Percentiles rank a stretch among this genome's conserved stretches.
Evolutionary conservation across 2,329 filamentous ascomycete genomes (phyloP).

Genomic region (Penicillium paneum): DNA sequence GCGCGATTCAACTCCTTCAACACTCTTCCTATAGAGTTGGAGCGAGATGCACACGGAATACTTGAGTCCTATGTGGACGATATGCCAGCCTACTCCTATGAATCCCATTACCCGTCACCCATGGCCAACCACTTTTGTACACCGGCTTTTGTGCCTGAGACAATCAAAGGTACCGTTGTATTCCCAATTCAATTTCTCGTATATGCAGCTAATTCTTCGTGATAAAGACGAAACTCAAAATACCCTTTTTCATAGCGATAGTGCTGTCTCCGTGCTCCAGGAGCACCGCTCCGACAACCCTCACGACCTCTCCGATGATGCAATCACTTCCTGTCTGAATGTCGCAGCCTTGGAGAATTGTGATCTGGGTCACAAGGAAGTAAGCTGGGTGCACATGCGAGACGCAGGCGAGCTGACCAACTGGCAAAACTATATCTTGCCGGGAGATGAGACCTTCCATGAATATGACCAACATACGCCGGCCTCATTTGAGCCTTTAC

Average conservation of each 20-base stretch:
- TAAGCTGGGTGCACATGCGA: constrained; percentile 42
- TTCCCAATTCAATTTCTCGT: constrained; percentile 42
- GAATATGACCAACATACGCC: constrained; percentile 22
- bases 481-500: constrained; percentile 1
- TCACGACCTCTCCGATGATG: constrained; percentile 36
- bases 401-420: constrained; percentile 41
- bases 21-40: constrained; percentile 33
- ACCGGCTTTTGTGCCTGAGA: constrained; percentile 39
- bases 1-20: constrained; percentile 41
- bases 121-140: constrained; percentile 42
- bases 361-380: constrained; percentile 38
- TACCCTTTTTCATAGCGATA: constrained; percentile 33
- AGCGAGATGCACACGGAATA: constrained; percentile 30
- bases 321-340: constrained; percentile 40
- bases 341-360: constrained; percentile 42
- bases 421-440: constrained; percentile 43
- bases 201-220: constrained; percentile 38
- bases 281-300: constrained; percentile 33
- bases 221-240: constrained; percentile 31
- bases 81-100: constrained; percentile 42
- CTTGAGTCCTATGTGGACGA: constrained; percentile 43
- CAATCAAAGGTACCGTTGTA: constrained; percentile 39
- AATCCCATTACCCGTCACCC: constrained; percentile 31
- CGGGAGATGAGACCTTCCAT: constrained; percentile 40
- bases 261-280: constrained; percentile 34